phyloP scores from a whole-genome alignment of 495 filamentous ascomycete species.

The Astrocystis sublimbata region DNA sequence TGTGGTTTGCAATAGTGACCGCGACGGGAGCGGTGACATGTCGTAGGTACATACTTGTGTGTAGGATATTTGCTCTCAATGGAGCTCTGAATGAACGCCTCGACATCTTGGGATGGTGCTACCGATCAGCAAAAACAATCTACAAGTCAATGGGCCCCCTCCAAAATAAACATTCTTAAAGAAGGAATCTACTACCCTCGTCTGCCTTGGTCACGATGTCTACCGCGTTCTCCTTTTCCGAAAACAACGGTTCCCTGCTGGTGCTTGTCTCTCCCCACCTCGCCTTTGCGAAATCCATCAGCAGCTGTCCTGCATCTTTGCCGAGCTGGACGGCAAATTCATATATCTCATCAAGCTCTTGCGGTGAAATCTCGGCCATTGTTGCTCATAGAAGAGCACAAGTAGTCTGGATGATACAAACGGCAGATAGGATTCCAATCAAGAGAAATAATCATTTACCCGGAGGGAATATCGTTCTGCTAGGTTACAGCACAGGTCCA shows the following conservation, averaged over 20 bases:
- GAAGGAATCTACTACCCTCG: conserved; percentile 62
- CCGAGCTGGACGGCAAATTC: conserved; percentile 64
- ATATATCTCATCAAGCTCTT: conserved; percentile 60
- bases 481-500: too few species aligned
- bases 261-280: conserved; percentile 38
- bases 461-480: too few species aligned
- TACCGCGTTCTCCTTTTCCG: conserved; percentile 66
- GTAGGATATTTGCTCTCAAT: conserved; percentile 58
- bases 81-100: conserved; percentile 60
- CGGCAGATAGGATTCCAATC: not conserved
- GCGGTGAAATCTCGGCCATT: conserved; percentile 16
- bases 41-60: conserved; percentile 54
- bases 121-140: not conserved
- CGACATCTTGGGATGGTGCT: conserved; percentile 54
- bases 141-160: not conserved
- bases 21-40: not conserved
- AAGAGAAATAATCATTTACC: too few species aligned
- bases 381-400: not conserved
- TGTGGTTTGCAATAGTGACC: not conserved
- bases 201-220: conserved; percentile 73
- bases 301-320: conserved; percentile 60
- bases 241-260: conserved; percentile 27
- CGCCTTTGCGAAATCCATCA: conserved; percentile 54
- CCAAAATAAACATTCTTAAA: conserved; percentile 21
- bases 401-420: not conserved